phyloP scores from a whole-genome alignment of 345 rosid species.

The Lagerstroemia speciosa region DNA sequence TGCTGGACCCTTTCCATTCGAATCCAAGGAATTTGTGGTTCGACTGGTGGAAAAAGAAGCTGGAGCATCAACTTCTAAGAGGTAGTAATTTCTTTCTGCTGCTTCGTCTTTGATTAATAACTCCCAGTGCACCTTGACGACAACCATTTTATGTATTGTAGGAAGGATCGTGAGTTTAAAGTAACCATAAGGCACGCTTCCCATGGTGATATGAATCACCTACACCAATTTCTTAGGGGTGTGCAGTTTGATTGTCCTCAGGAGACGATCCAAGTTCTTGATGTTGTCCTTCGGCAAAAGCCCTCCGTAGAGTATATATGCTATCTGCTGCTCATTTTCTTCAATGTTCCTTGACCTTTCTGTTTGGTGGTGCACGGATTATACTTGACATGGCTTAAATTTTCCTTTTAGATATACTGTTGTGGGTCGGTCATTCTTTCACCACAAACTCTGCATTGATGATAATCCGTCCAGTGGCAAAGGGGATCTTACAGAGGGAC shows the following conservation, averaged over 20 bases:
- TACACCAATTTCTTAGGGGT: constrained; percentile 30
- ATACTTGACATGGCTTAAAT: not conserved
- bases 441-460: not conserved
- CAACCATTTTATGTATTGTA: constrained; percentile 9
- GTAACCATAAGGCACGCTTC: constrained; percentile 41
- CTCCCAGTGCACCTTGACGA: not conserved
- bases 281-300: constrained; percentile 43
- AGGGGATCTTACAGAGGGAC: constrained; percentile 52
- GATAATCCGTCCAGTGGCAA: constrained; percentile 24
- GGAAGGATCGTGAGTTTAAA: constrained; percentile 46
- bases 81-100: not conserved
- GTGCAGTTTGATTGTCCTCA: constrained; percentile 45
- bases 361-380: not conserved
- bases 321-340: not conserved
- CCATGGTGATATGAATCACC: constrained; percentile 31
- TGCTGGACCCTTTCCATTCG: constrained; percentile 62
- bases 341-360: not conserved
- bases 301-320: constrained; percentile 33
- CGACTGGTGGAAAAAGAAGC: constrained; percentile 18
- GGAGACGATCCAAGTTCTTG: constrained; percentile 58
- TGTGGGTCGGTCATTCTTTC: constrained; percentile 52
- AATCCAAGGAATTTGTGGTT: constrained; percentile 45
- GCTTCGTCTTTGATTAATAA: not conserved
- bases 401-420: constrained; percentile 23
- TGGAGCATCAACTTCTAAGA: constrained; percentile 21